Evolutionary conservation across 1,284 basidiomycete species (phyloP).

Genomic region (Dichomitus squalens): DNA sequence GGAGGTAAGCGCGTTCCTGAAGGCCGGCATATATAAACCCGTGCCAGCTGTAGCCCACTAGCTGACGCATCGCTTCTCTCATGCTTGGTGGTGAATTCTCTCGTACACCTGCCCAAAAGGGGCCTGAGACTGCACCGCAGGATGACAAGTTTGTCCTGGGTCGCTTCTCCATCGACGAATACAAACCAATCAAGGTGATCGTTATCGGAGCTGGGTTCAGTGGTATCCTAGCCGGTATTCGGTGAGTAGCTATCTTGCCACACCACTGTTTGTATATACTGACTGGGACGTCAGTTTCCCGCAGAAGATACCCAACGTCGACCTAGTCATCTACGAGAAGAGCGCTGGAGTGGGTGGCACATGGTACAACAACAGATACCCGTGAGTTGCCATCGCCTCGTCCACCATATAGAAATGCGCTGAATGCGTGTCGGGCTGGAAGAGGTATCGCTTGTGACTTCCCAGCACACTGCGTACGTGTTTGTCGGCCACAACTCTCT

Average conservation of each 20-base stretch:
- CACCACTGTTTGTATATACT: background rate
- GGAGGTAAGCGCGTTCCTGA: too few relatives aligned
- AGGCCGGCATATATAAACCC: too few relatives aligned
- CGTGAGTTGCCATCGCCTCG: slow-evolving; percentile 11
- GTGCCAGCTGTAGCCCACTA: too few relatives aligned
- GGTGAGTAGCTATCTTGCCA: slow-evolving; percentile 27
- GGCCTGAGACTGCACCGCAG: background rate
- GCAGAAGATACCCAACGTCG: slow-evolving; percentile 54
- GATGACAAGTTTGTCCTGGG: slow-evolving; percentile 6
- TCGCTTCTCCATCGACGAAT: slow-evolving; percentile 46
- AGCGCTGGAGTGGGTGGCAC: slow-evolving; percentile 58
- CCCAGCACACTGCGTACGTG: slow-evolving; percentile 51
- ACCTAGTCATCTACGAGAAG: slow-evolving; percentile 59
- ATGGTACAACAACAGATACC: slow-evolving; percentile 46
- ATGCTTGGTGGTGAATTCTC: background rate
- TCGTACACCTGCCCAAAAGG: background rate
- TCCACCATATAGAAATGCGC: too few relatives aligned
- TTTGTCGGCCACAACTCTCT: background rate
- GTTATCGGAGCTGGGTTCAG: slow-evolving; percentile 56
- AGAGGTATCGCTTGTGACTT: slow-evolving; percentile 59
- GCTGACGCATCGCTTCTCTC: too few relatives aligned
- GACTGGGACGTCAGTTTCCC: slow-evolving; percentile 40
- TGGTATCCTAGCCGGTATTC: slow-evolving; percentile 58
- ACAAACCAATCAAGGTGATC: slow-evolving; percentile 51
- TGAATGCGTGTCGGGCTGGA: slow-evolving; percentile 12